A percentile compares a stretch with the other conserved stretches of the same genome.
Evolutionary conservation across 2,329 filamentous ascomycete species (phyloP).

Genomic region (Colletotrichum sublineola): DNA sequence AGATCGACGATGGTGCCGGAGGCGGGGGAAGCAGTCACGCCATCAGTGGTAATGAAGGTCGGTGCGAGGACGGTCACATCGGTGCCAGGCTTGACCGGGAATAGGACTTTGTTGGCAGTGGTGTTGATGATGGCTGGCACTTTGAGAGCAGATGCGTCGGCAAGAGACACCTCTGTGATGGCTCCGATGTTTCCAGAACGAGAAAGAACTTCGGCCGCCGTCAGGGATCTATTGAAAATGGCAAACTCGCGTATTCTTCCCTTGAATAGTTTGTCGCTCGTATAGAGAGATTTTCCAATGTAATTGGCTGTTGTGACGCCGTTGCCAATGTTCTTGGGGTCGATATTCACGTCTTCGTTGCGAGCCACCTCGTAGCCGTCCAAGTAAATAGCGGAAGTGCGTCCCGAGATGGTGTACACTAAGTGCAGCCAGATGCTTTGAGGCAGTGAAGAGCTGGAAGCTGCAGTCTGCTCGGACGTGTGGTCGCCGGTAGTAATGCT

Average conservation of each 20-base stretch:
- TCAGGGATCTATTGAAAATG: slow-evolving; percentile 45
- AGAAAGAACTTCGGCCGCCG: slow-evolving; percentile 39
- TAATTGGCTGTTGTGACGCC: slow-evolving; percentile 45
- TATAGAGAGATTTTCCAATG: slow-evolving; percentile 45
- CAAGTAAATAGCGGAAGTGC: slow-evolving; percentile 49
- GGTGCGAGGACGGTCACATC: slow-evolving; percentile 43
- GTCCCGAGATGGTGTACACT: slow-evolving; percentile 42
- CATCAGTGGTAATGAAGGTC: slow-evolving; percentile 42
- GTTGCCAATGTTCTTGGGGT: slow-evolving; percentile 42
- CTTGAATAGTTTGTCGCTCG: slow-evolving; percentile 44
- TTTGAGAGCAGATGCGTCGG: slow-evolving; percentile 40
- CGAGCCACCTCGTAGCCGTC: slow-evolving; percentile 49
- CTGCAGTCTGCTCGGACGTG: slow-evolving; percentile 41
- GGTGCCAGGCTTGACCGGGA: slow-evolving; percentile 43
- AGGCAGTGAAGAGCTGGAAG: slow-evolving; percentile 41
- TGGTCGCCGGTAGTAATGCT: slow-evolving; percentile 44
- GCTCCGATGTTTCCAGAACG: slow-evolving; percentile 37
- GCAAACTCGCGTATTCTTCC: slow-evolving; percentile 45
- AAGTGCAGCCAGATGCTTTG: slow-evolving; percentile 44
- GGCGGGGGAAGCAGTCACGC: slow-evolving; percentile 41
- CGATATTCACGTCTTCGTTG: slow-evolving; percentile 32
- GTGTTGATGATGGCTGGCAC: slow-evolving; percentile 42
- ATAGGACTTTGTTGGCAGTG: slow-evolving; percentile 38
- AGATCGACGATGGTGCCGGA: slow-evolving; percentile 44
- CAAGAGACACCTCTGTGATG: slow-evolving; percentile 37